Base-by-base conservation (phyloP, 371 early-diverging fungal species). In the Nematocida ironsii region DNA sequence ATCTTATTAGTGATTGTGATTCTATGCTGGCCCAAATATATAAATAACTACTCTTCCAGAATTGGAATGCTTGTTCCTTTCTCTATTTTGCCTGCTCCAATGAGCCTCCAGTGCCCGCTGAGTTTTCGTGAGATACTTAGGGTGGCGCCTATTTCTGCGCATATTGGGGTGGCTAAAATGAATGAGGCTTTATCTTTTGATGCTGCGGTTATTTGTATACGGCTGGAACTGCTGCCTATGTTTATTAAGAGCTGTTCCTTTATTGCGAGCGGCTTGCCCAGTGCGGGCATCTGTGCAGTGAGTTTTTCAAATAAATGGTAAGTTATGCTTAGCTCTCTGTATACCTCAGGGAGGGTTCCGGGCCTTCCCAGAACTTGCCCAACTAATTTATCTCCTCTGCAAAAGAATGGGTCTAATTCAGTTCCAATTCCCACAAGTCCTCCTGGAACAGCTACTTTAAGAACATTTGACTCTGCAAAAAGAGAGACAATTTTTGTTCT, bases 401-500 rank as follows among this genome's bases (percentile, higher is more conserved):
- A 97, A 60, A 96, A 90, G 13, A 93, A 93, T 48, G 99, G 99
- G 89, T 99, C 99, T 87, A 98, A 91, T 83, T 91, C 90, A 47
- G 99, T 98, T 76, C 99, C 98, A 68, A 99, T 97, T 90, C 96
- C 98, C 84, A 99, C 98, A 67, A 99, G 90, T 81, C 99, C 99
- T 81, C 99, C 99, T 39, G 99, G 97, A 73, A 96, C 94, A 57
- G 98, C 99, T 89, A 95, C 94, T 85, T 94, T 89, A 60, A 99
- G 89, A 72, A 90, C 88, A 88, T 96, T 98, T 69, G 88, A 87
- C 87, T 99, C 99, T 45, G 99, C 93, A 78, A 92, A 90, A 62
- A 99, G 90, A 6, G 94, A 90, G 58, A 94, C 88, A 82, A 98
- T 93, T 83, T 92, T 91, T 44, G 95, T 93, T 80, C 94, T 90